Base-by-base conservation (phyloP, 1,139 yeast species). In the Scheffersomyces lignicola region DNA sequence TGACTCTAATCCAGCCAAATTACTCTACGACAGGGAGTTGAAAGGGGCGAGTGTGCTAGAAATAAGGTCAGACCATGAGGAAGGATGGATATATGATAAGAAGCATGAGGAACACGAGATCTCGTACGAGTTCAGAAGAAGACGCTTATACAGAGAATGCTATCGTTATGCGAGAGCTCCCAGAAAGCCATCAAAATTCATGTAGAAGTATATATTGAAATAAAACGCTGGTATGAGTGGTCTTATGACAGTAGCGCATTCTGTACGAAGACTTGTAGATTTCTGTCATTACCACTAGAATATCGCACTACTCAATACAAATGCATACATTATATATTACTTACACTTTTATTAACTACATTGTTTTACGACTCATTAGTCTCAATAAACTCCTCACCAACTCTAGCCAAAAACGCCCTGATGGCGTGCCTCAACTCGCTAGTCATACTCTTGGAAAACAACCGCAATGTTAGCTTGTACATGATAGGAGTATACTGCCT, bases 401-500 rank as follows among this genome's bases (percentile, higher is more conserved):
- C 82, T 40, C 95, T 72, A 3, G 70, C 56, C 44, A 90, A 70
- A 51, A 85, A 84, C 18, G 67, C 66, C 57, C 78, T 78, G 32
- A 90, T 70, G 1, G 90, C 83, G 21, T 62, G 60, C 40, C 96
- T 72, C 45, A 90, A 62, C 39, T 87, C 95, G 0, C 78, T 63
- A 18, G 87, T 76, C 52, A 87, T 70, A 44, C 79, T 81, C 61
- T 83, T 82, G 48, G 80, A 76, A 46, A 92, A 69, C 31, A 90
- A 67, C 36, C 70, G 73, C 49, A 89, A 68, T 14, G 87, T 79
- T 36, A 81, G 71, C 18, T 72, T 73, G 60, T 88, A 92, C 65
- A 88, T 76, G 17, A 60, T 69, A 2, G 88, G 82, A 39, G 87
- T 75, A 47, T 79, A 74, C 37, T 62, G 61, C 25, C 59, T 59